Evolutionary conservation across 2,329 filamentous ascomycete genomes (phyloP).

Genomic region (Claviceps lovelessii): DNA sequence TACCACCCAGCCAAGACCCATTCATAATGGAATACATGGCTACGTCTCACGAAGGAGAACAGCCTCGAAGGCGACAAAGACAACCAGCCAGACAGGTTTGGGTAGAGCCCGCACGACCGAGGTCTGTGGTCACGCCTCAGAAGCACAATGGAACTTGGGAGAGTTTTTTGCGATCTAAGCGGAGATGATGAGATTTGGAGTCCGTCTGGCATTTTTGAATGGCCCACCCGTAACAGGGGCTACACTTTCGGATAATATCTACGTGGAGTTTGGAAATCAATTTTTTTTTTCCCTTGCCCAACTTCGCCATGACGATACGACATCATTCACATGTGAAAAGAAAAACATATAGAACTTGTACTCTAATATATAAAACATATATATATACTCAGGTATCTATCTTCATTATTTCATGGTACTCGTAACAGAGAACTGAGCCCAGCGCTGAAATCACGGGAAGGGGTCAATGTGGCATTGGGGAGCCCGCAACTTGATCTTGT

Average conservation of each 20-base stretch:
- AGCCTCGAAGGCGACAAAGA: constrained; percentile 5
- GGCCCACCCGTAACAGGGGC: not conserved
- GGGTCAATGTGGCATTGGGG: too few relatives aligned
- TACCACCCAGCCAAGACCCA: constrained; percentile 27
- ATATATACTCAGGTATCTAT: not conserved
- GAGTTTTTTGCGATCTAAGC: constrained; percentile 12
- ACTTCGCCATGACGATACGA: constrained; percentile 1
- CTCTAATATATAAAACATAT: not conserved
- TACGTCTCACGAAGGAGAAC: constrained; percentile 2
- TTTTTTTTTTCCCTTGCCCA: not conserved
- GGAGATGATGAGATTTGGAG: constrained; percentile 7
- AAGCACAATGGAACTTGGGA: constrained; percentile 11
- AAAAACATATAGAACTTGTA: not conserved
- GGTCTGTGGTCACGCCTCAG: constrained; percentile 3
- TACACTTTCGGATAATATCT: not conserved
- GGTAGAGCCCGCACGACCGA: constrained; percentile 11
- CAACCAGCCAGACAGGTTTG: constrained; percentile 6
- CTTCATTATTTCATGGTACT: not conserved
- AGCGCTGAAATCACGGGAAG: not conserved
- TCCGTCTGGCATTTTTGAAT: not conserved
- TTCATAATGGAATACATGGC: constrained; percentile 17
- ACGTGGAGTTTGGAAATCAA: not conserved
- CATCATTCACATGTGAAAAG: not conserved
- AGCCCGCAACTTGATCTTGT: not conserved
- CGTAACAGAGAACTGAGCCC: not conserved